Evolutionary conservation across 116 monocot genomes (phyloP).

Genomic region (Zostera marina): DNA sequence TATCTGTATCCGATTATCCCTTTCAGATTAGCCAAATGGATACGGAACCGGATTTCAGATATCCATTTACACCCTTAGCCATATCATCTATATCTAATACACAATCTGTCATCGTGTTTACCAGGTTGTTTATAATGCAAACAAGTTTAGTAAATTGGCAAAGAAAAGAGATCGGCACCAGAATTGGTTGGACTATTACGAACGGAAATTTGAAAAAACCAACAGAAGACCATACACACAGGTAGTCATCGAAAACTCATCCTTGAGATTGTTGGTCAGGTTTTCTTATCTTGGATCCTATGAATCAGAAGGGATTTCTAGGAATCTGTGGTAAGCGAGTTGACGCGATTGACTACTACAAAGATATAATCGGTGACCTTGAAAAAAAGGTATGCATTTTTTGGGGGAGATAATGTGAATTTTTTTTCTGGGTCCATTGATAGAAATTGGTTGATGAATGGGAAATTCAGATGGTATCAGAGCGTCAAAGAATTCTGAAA

Average conservation of each 20-base stretch:
- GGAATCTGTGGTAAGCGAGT: constrained; percentile 54
- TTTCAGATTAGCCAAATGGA: no score
- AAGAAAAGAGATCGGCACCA: constrained; percentile 48
- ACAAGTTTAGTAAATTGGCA: constrained; percentile 63
- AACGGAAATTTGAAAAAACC: constrained; percentile 58
- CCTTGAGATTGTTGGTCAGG: neutral
- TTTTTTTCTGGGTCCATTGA: neutral
- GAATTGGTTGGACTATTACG: constrained; percentile 78
- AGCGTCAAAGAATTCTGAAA: constrained; percentile 60
- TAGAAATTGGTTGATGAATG: neutral
- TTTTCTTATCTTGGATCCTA: neutral
- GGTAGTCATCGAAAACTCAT: constrained; percentile 15
- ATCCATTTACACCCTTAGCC: no score
- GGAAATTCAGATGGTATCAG: constrained; percentile 40
- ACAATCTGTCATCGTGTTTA: no score
- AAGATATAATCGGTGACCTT: constrained; percentile 31
- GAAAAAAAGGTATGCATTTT: constrained; percentile 38
- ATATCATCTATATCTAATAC: no score
- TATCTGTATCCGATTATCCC: no score
- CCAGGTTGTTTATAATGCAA: constrained; percentile 93
- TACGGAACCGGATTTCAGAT: no score
- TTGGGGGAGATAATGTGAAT: neutral
- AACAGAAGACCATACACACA: constrained; percentile 42
- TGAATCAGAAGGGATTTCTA: constrained; percentile 61
- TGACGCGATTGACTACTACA: constrained; percentile 78